A percentile compares a stretch with the other conserved stretches of the same genome.
Evolutionary conservation across 768 basidiomycete genomes (phyloP).

Genomic region (Suillus discolor): DNA sequence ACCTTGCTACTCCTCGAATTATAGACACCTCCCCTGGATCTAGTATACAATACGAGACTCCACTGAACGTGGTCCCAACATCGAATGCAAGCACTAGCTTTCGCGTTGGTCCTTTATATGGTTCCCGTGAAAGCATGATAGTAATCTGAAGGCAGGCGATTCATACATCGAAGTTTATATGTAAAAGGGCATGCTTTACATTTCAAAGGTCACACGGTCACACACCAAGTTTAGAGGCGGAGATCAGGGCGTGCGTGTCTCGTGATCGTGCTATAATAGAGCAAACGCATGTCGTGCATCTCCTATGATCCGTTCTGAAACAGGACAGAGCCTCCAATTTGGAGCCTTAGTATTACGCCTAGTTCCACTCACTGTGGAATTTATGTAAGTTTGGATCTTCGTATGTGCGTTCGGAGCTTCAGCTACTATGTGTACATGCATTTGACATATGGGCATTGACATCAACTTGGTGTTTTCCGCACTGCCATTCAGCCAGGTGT

Average conservation of each 20-base stretch:
- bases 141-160: neutral
- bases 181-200: neutral
- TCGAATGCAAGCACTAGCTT: constrained; percentile 48
- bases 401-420: neutral
- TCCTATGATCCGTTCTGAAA: neutral
- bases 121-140: constrained; percentile 30
- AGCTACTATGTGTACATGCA: neutral
- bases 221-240: neutral
- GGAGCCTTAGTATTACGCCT: neutral
- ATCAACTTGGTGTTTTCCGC: neutral
- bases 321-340: neutral
- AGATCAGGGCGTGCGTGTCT: neutral
- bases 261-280: neutral
- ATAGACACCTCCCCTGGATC: constrained; percentile 37
- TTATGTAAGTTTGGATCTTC: neutral
- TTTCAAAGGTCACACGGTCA: neutral
- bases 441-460: too few relatives aligned
- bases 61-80: constrained; percentile 47
- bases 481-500: neutral
- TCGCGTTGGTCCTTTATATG: constrained; percentile 39
- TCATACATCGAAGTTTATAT: neutral
- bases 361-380: neutral
- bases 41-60: constrained; percentile 39
- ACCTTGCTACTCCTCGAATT: constrained; percentile 32
- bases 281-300: neutral